Conservation (phyloP, 2,329 filamentous ascomycete species). For the Fusarium camptoceras region DNA sequence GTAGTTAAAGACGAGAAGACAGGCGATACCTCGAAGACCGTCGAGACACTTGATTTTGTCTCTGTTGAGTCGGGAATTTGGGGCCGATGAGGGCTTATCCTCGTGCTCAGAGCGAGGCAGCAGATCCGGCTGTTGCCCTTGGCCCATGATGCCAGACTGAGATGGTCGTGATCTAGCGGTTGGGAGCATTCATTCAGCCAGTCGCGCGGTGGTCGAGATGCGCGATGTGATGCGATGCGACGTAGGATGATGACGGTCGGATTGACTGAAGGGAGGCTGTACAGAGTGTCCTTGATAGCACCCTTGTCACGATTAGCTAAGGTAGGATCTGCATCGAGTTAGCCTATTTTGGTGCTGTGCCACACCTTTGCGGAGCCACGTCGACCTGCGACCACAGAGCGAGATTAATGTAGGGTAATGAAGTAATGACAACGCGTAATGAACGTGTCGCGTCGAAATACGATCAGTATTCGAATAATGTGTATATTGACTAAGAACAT, state of each 20-base stretch:
- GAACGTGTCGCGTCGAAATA: not conserved
- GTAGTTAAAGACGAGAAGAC: conserved; percentile 57
- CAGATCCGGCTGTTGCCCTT: conserved; percentile 28
- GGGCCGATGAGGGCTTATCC: conserved; percentile 18
- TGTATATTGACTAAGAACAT: not conserved
- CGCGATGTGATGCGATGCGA: not conserved
- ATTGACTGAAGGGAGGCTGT: conserved; percentile 22
- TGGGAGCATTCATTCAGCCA: conserved; percentile 36
- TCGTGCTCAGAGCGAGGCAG: conserved; percentile 33
- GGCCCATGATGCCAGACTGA: conserved; percentile 34
- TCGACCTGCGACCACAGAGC: not conserved
- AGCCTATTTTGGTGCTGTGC: not conserved
- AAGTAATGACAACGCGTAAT: not conserved
- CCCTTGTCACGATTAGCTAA: conserved; percentile 20
- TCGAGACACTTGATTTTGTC: conserved; percentile 56
- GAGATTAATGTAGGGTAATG: not conserved
- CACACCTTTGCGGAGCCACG: not conserved
- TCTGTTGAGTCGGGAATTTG: conserved; percentile 18
- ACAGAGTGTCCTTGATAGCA: conserved; percentile 35
- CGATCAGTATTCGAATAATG: not conserved
- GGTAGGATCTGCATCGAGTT: conserved; percentile 21
- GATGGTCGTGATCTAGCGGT: conserved; percentile 31
- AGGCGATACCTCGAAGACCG: conserved; percentile 57
- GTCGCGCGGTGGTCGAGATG: not conserved
- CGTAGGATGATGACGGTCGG: conserved; percentile 1